Conservation (phyloP, 2,329 filamentous ascomycete genomes). For the Aureobasidium melanogenum region DNA sequence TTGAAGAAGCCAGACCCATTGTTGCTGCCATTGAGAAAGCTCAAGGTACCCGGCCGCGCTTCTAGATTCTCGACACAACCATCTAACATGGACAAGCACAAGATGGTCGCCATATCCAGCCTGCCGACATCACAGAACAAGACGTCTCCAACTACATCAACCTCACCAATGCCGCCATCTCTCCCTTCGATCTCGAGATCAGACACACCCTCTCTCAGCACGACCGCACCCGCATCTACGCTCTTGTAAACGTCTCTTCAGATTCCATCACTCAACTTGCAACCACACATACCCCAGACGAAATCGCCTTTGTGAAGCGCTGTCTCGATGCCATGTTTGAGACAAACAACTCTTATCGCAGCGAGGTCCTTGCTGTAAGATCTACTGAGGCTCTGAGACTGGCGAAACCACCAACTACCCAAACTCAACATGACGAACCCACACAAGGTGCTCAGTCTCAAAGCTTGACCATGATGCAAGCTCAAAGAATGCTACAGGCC, state of each 20-base stretch:
- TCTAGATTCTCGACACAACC: constrained; percentile 19
- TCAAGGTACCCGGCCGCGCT: constrained; percentile 40
- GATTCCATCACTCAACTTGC: constrained; percentile 81
- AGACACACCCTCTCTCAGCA: constrained; percentile 58
- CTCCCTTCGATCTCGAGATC: constrained; percentile 80
- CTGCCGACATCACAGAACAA: constrained; percentile 58
- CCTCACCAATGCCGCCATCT: constrained; percentile 62
- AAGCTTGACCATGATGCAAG: constrained; percentile 66
- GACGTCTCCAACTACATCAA: constrained; percentile 62
- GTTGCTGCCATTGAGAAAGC: constrained; percentile 67
- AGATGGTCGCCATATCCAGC: constrained; percentile 30
- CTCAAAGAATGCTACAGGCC: constrained; percentile 60
- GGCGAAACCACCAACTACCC: constrained; percentile 21
- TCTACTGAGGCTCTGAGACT: constrained; percentile 71
- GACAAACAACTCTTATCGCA: constrained; percentile 67
- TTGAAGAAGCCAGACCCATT: constrained; percentile 61
- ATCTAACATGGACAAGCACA: background rate
- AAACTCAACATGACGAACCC: background rate
- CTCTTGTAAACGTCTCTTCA: constrained; percentile 78
- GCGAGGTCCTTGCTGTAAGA: constrained; percentile 75
- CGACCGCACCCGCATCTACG: constrained; percentile 60
- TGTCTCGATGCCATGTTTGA: constrained; percentile 89
- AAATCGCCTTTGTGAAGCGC: constrained; percentile 82
- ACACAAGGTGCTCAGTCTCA: background rate
- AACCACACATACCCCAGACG: constrained; percentile 69